Base-by-base conservation (phyloP, 495 filamentous ascomycete species). In the Pseudoneurospora amorphoporcata region DNA sequence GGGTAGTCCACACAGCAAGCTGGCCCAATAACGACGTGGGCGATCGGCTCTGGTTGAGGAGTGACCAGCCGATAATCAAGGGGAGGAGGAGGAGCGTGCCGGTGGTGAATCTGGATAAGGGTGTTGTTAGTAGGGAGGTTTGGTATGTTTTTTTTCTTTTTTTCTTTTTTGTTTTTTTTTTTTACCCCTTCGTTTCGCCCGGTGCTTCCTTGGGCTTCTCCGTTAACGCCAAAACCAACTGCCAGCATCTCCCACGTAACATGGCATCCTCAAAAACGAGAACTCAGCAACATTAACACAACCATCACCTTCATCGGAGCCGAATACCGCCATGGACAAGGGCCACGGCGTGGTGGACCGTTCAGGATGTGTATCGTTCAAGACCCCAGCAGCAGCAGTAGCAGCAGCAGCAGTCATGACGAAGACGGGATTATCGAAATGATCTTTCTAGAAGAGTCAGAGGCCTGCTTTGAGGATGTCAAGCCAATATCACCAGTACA, bases 21-120 rank as follows among this genome's bases (percentile, higher is more conserved):
- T 69, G 53, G 42, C n/a, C 29, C 16, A 75, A 65, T 37, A 73
- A 65, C 40, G 32, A 72, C 23, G 38, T 29, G 3, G 76, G 72
- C 1, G 74, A 77, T 32, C 45, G 68, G 23, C 16, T 76, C 19
- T 77, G 75, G 75, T 12, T 77, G 38, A 39, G 72, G 9, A 72
- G 47, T n/a, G 75, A 77, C 32, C 72, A 69, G 47, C 72, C 74
- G 0, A 45, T 76, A 1, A 10, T 68, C 9, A 10, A 23, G 14
- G 73, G 73, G 2, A 39, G 71, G 12, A 39, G 71, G 12, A 68
- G 53, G 35, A 72, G 32, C 6, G 65, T 58, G 8, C 75, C 75
- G 8, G 42, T 75, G 32, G 69, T 75, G 39, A 75, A 76, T 47
- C 37, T 76, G 35, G 53, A 42, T 7, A 10, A 68, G 73, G 38